Conservation (phyloP, 2,329 filamentous ascomycete genomes). For the Fusarium armeniacum region DNA sequence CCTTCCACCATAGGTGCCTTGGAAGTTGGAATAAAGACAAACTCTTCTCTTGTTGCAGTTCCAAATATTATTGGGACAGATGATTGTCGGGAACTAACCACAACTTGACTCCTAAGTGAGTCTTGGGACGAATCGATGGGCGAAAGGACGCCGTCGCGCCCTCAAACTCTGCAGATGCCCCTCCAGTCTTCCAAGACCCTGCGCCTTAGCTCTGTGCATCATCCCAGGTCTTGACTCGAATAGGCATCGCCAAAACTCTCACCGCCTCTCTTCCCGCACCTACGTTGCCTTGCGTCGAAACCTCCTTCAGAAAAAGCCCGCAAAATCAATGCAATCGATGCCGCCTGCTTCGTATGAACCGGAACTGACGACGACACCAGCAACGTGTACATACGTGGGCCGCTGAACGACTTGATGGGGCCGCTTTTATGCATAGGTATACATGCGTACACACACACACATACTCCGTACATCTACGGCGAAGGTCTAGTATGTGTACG, state of each 20-base stretch:
- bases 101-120: constrained; percentile 6
- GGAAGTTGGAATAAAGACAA: neutral
- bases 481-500: neutral
- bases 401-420: constrained; percentile 3
- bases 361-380: constrained; percentile 34
- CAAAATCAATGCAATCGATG: constrained; percentile 39
- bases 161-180: constrained; percentile 23
- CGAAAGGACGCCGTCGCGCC: constrained; percentile 7
- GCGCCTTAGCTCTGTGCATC: constrained; percentile 47
- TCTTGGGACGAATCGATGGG: constrained; percentile 17
- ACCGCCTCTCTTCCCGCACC: constrained; percentile 43
- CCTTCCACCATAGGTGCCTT: neutral
- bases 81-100: constrained; percentile 26
- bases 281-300: constrained; percentile 33
- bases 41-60: neutral
- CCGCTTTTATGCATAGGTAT: constrained; percentile 14
- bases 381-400: constrained; percentile 37
- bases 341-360: constrained; percentile 31
- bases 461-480: neutral
- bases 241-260: constrained; percentile 48
- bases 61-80: constrained; percentile 8
- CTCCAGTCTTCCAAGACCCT: constrained; percentile 36
- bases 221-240: constrained; percentile 45
- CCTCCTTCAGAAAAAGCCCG: constrained; percentile 47
- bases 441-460: neutral